phyloP scores from a whole-genome alignment of 345 rosid species.

The Aquilaria yunnanensis region DNA sequence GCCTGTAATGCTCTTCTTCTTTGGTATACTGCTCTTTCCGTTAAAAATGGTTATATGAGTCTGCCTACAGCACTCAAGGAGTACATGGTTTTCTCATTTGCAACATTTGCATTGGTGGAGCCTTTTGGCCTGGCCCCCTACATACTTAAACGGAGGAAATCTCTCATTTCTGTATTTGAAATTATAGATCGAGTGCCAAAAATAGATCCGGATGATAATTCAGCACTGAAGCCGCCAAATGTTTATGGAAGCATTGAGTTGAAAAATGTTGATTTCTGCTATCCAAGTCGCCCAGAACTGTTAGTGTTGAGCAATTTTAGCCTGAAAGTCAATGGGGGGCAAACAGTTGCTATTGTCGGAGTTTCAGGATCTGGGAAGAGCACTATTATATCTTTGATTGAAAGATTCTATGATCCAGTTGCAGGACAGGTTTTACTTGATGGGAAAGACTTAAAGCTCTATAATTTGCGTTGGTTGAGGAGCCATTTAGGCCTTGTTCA shows the following conservation, averaged over 20 bases:
- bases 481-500: constrained; percentile 93
- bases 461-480: constrained; percentile 94
- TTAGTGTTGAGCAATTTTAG: constrained; percentile 96
- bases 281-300: constrained; percentile 87
- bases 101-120: constrained; percentile 98
- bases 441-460: constrained; percentile 83
- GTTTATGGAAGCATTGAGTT: constrained; percentile 96
- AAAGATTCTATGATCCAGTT: constrained; percentile 95
- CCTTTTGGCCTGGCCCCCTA: constrained; percentile 99
- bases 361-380: constrained; percentile 99
- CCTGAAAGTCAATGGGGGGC: constrained; percentile 92
- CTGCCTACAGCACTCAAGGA: constrained; percentile 80
- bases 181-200: constrained; percentile 92
- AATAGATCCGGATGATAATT: constrained; percentile 91
- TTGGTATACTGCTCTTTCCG: constrained; percentile 79
- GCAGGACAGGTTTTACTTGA: constrained; percentile 96
- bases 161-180: constrained; percentile 92
- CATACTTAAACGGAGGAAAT: constrained; percentile 84
- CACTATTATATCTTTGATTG: constrained; percentile 88
- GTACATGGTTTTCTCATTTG: constrained; percentile 97
- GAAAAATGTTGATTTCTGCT: constrained; percentile 93
- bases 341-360: constrained; percentile 97
- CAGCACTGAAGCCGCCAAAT: constrained; percentile 88
- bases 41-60: constrained; percentile 36
- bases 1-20: constrained; percentile 98